Conservation (phyloP, 2,329 filamentous ascomycete genomes). For the Alternaria metachromatica region DNA sequence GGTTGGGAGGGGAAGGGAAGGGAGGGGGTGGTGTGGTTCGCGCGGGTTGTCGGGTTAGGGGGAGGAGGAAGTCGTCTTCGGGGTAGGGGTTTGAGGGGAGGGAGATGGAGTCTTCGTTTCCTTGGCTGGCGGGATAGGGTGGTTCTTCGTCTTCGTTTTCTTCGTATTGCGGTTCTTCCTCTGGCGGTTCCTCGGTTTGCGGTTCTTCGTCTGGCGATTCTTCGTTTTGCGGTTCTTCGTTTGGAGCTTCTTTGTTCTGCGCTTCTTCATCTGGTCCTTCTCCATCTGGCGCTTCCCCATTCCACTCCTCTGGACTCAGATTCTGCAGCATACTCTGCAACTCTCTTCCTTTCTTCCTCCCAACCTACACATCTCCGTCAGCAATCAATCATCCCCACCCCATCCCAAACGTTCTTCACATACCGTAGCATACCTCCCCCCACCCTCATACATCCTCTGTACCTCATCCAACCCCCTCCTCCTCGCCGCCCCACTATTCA, state of each 20-base stretch:
- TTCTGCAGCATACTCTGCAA: neutral
- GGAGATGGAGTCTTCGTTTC: neutral
- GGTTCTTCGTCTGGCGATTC: neutral
- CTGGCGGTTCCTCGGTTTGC: neutral
- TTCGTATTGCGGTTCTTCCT: too few species aligned
- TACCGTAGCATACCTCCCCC: constrained; percentile 6
- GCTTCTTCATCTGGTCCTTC: neutral
- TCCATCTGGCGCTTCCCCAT: neutral
- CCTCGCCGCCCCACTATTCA: neutral
- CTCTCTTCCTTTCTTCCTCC: neutral
- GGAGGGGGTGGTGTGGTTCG: neutral
- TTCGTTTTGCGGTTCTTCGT: neutral
- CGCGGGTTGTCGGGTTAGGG: neutral
- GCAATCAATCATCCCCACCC: neutral
- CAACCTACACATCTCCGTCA: neutral
- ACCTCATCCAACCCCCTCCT: neutral
- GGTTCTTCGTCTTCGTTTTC: neutral
- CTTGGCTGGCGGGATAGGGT: neutral
- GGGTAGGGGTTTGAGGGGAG: constrained; percentile 1
- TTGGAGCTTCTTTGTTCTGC: too few species aligned
- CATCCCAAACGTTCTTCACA: neutral
- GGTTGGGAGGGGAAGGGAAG: neutral
- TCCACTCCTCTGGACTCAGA: neutral
- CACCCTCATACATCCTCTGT: neutral
- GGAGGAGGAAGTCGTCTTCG: constrained; percentile 5